Conservation (phyloP, 202 grass and related monocot species). For the Panicum hallii region DNA sequence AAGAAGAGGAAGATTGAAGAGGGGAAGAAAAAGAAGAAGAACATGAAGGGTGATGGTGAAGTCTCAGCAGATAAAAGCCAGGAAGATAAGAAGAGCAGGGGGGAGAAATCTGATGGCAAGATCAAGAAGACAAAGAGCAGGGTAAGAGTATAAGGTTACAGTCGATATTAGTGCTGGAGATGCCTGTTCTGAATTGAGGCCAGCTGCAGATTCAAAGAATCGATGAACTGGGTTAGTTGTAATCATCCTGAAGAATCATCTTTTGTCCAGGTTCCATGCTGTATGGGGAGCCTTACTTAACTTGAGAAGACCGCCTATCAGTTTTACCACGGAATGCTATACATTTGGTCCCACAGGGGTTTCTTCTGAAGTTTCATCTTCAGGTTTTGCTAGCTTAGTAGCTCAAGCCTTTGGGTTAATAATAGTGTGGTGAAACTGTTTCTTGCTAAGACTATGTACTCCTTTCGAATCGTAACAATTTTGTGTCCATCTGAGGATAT, state of each 20-base stretch:
- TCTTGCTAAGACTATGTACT: conserved; percentile 9
- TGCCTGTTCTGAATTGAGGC: conserved; percentile 1
- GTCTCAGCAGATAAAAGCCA: background rate
- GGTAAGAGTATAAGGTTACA: conserved; percentile 43
- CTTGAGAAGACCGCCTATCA: background rate
- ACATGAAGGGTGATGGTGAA: conserved; percentile 32
- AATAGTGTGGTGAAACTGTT: conserved; percentile 19
- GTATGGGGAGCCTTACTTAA: conserved; percentile 22
- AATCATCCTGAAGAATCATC: conserved; percentile 1
- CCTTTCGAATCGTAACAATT: conserved; percentile 3
- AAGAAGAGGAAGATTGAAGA: conserved; percentile 39
- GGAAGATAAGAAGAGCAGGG: conserved; percentile 44
- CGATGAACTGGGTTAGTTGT: conserved; percentile 2
- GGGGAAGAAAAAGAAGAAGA: conserved; percentile 30
- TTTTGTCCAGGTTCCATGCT: conserved; percentile 12
- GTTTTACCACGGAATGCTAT: conserved; percentile 4
- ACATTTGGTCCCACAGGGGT: background rate
- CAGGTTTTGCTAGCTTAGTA: conserved; percentile 43
- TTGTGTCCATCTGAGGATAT: conserved; percentile 24
- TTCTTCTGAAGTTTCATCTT: conserved; percentile 36
- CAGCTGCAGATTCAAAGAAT: background rate
- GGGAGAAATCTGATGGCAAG: conserved; percentile 38
- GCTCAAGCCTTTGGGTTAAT: conserved; percentile 10
- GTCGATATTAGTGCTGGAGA: background rate
- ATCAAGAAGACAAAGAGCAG: conserved; percentile 45